Evolutionary conservation across 2,329 filamentous ascomycete genomes (phyloP).

Genomic region (Neonectria hederae): DNA sequence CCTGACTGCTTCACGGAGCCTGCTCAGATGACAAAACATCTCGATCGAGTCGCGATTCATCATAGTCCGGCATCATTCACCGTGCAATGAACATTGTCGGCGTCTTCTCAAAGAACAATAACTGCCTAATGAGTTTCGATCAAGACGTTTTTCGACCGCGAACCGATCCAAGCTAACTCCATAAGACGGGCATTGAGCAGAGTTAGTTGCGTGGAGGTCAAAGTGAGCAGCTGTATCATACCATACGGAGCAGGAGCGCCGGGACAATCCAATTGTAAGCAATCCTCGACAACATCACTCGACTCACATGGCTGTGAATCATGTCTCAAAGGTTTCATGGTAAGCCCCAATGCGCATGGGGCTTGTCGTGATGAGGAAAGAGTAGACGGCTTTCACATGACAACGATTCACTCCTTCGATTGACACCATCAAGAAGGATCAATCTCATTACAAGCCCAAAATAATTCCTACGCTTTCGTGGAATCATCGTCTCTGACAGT

Average conservation of each 20-base stretch:
- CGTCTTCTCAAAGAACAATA: neutral
- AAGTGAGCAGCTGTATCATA: neutral
- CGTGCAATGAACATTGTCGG: neutral
- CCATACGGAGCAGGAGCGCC: neutral
- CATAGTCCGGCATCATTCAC: conserved; percentile 28
- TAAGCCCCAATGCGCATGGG: neutral
- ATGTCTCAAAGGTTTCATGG: neutral
- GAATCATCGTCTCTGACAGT: neutral
- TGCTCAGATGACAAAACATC: conserved; percentile 20
- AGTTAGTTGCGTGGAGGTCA: conserved; percentile 3
- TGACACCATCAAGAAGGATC: neutral
- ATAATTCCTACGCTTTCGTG: neutral
- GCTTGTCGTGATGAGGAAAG: neutral
- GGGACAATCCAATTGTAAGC: conserved; percentile 1
- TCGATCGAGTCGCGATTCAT: conserved; percentile 20
- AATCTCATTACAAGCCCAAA: neutral
- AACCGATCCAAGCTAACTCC: neutral
- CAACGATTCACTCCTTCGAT: neutral
- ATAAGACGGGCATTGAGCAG: conserved; percentile 10
- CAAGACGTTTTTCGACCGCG: neutral
- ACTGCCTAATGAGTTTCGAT: neutral
- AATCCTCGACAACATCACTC: neutral
- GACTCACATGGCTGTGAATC: neutral
- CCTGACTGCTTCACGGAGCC: conserved; percentile 32
- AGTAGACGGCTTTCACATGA: neutral